Conservation (phyloP, 257 asterid species). For the Solanum verrucosum region DNA sequence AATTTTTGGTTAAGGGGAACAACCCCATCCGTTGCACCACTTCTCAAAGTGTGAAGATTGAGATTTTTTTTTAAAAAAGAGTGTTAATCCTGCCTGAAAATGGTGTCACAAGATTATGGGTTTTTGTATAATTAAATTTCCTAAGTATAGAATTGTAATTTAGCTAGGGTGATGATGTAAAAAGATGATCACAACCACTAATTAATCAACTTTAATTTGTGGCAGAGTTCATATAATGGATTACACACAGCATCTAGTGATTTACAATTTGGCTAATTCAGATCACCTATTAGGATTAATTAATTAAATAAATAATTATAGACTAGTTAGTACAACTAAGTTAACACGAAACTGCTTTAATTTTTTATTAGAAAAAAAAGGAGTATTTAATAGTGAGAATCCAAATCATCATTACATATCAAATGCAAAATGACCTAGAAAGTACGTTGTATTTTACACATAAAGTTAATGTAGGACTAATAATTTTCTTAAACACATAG, state of each 20-base stretch:
- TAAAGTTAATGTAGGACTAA: neutral
- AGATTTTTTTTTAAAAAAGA: too few relatives aligned
- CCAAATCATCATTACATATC: neutral
- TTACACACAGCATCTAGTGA: neutral
- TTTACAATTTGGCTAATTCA: neutral
- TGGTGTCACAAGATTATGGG: neutral
- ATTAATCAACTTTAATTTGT: neutral
- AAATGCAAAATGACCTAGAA: neutral
- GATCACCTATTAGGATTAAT: neutral
- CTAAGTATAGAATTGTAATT: neutral
- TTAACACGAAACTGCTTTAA: conserved; percentile 3
- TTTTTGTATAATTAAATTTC: neutral
- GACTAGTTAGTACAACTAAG: neutral
- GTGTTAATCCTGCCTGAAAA: neutral
- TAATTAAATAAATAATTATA: neutral
- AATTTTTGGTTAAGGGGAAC: too few relatives aligned
- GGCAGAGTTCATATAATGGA: neutral
- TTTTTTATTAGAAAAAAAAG: neutral
- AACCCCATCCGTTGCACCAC: neutral
- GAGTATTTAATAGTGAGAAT: neutral
- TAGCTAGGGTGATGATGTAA: neutral
- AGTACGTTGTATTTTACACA: neutral
- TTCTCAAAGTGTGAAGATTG: neutral
- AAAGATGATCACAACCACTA: neutral
- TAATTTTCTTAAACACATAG: neutral